phyloP scores from a whole-genome alignment of 2,329 filamentous ascomycete genomes.

The Colletotrichum chrysophilum region DNA sequence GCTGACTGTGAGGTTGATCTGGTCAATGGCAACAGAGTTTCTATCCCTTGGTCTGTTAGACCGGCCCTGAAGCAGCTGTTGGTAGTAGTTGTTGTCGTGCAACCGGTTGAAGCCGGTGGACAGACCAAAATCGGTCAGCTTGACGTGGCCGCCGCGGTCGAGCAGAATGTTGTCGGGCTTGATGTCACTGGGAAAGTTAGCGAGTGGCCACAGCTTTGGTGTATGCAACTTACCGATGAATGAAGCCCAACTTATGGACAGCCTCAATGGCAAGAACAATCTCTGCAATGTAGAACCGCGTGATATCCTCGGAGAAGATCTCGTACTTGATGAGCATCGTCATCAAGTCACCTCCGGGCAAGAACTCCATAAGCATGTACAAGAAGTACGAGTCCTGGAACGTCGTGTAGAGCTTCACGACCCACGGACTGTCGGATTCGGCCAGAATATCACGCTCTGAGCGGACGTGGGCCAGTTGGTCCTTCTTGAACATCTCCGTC shows the following conservation, averaged over 20 bases:
- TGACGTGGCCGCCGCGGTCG: slow-evolving; percentile 94
- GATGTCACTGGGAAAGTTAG: slow-evolving; percentile 74
- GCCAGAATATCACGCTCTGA: slow-evolving; percentile 97
- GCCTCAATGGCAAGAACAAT: slow-evolving; percentile 98
- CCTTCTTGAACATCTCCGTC: slow-evolving; percentile 99
- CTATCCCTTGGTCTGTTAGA: slow-evolving; percentile 79
- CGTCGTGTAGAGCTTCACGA: slow-evolving; percentile 97
- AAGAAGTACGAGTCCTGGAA: slow-evolving; percentile 97
- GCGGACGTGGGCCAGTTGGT: slow-evolving; percentile 95
- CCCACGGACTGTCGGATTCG: slow-evolving; percentile 99
- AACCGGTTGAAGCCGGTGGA: slow-evolving; percentile 98
- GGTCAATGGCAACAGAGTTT: slow-evolving; percentile 93
- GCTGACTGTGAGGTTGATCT: slow-evolving; percentile 97
- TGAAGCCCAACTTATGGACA: slow-evolving; percentile 96
- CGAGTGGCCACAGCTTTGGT: background rate
- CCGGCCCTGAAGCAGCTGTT: slow-evolving; percentile 86
- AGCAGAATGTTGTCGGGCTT: slow-evolving; percentile 99
- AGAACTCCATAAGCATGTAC: slow-evolving; percentile 99
- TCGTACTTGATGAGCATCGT: slow-evolving; percentile 99
- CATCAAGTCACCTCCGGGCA: slow-evolving; percentile 98
- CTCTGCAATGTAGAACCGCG: slow-evolving; percentile 98
- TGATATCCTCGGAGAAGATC: slow-evolving; percentile 98
- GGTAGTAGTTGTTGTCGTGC: slow-evolving; percentile 98
- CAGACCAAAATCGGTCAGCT: slow-evolving; percentile 96
- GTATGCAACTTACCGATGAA: slow-evolving; percentile 81